Evolutionary conservation across 2,329 filamentous ascomycete genomes (phyloP).

Genomic region (Hawksworthiomyces lignivorus): DNA sequence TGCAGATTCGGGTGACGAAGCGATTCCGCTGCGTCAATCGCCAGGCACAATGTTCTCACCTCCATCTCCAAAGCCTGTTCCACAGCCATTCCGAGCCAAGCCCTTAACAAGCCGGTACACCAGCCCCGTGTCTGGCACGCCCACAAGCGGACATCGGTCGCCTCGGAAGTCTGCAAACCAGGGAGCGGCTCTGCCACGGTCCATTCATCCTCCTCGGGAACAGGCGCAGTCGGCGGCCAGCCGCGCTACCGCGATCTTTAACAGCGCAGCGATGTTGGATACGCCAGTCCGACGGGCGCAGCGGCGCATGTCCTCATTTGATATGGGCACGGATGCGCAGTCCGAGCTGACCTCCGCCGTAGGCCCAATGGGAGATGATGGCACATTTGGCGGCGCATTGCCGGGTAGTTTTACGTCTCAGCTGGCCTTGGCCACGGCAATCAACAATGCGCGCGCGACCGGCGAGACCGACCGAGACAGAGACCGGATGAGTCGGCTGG

Average conservation of each 20-base stretch:
- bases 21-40: background rate
- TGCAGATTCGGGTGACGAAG: constrained; percentile 19
- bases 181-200: constrained; percentile 43
- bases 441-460: constrained; percentile 27
- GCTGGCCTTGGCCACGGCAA: constrained; percentile 64
- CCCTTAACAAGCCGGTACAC: constrained; percentile 32
- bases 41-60: constrained; percentile 27
- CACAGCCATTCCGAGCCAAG: constrained; percentile 23
- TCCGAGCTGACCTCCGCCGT: constrained; percentile 60
- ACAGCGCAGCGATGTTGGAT: constrained; percentile 30
- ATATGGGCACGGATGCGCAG: constrained; percentile 51
- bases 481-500: constrained; percentile 69
- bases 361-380: constrained; percentile 39
- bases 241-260: constrained; percentile 40
- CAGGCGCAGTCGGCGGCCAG: constrained; percentile 49
- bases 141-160: constrained; percentile 31
- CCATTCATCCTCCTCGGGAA: constrained; percentile 45
- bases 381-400: constrained; percentile 50
- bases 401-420: constrained; percentile 76
- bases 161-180: constrained; percentile 37
- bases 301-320: constrained; percentile 54
- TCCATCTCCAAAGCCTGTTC: constrained; percentile 29
- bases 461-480: constrained; percentile 39
- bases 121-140: constrained; percentile 26
- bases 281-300: constrained; percentile 31